phyloP scores from a whole-genome alignment of 1,284 basidiomycete species.

The Farysia itapuensis region DNA sequence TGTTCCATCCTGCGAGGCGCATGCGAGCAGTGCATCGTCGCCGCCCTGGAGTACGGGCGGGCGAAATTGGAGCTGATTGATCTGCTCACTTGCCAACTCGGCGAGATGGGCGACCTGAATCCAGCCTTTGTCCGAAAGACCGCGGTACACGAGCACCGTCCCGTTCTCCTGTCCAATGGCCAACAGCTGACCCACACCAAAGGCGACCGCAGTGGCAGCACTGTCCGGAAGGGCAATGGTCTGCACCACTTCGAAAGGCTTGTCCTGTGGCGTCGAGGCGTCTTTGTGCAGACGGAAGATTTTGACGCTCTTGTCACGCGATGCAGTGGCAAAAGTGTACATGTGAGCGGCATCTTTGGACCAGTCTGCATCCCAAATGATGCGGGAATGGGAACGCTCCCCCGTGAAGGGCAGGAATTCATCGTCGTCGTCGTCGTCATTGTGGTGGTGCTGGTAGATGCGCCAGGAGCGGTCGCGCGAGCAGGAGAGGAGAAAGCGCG shows the following conservation, averaged over 20 bases:
- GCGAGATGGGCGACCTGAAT: constrained; percentile 9
- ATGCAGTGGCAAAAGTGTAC: constrained; percentile 83
- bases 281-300: constrained; percentile 39
- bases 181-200: constrained; percentile 61
- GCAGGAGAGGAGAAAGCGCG: constrained; percentile 75
- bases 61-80: constrained; percentile 47
- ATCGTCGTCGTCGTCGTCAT: not conserved
- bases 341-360: constrained; percentile 63
- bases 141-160: constrained; percentile 73
- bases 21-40: constrained; percentile 36
- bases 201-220: constrained; percentile 37
- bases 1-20: constrained; percentile 42
- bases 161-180: constrained; percentile 96
- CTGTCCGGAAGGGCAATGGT: constrained; percentile 30
- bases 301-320: constrained; percentile 86
- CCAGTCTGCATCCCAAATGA: constrained; percentile 95
- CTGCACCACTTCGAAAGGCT: constrained; percentile 17
- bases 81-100: constrained; percentile 44
- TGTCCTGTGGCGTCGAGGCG: constrained; percentile 1
- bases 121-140: constrained; percentile 14
- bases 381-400: constrained; percentile 82
- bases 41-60: constrained; percentile 34
- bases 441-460: constrained; percentile 66
- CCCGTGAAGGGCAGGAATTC: constrained; percentile 37
- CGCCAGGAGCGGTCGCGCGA: constrained; percentile 92